Conservation (phyloP, 768 basidiomycete species). For the Tulasnella sp. region DNA sequence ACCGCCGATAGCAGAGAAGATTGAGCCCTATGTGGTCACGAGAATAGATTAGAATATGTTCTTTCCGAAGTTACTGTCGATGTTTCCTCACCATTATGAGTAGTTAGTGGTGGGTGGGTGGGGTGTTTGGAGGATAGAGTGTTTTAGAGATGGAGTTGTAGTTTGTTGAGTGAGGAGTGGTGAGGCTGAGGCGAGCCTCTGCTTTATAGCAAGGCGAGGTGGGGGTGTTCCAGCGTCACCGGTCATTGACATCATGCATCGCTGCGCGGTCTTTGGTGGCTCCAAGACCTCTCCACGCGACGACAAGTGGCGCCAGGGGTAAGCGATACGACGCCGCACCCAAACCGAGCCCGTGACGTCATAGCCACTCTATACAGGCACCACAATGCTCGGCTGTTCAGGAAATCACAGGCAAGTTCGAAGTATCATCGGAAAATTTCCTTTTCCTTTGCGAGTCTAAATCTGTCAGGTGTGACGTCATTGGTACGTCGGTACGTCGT, state of each 20-base stretch:
- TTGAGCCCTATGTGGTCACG: constrained; percentile 10
- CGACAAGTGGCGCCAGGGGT: neutral
- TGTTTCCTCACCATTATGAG: neutral
- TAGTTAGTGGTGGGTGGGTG: neutral
- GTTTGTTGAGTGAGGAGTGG: neutral
- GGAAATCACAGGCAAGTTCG: too few relatives aligned
- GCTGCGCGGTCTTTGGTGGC: neutral
- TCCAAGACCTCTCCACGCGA: neutral
- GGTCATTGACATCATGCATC: neutral
- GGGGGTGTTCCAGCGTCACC: neutral
- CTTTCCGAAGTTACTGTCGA: neutral
- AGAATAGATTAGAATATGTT: neutral
- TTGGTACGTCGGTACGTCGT: too few relatives aligned
- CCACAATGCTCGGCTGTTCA: neutral
- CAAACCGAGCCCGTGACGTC: neutral
- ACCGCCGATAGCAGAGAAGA: constrained; percentile 19
- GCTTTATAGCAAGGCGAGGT: neutral
- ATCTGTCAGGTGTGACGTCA: too few relatives aligned
- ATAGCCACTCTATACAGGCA: neutral
- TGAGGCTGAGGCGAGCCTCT: neutral
- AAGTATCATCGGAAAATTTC: too few relatives aligned
- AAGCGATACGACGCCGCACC: too few relatives aligned
- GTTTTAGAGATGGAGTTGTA: neutral
- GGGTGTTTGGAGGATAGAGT: neutral
- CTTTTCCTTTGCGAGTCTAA: too few relatives aligned